phyloP scores from a whole-genome alignment of 164 flowering plant species.

The Annona squamosa region DNA sequence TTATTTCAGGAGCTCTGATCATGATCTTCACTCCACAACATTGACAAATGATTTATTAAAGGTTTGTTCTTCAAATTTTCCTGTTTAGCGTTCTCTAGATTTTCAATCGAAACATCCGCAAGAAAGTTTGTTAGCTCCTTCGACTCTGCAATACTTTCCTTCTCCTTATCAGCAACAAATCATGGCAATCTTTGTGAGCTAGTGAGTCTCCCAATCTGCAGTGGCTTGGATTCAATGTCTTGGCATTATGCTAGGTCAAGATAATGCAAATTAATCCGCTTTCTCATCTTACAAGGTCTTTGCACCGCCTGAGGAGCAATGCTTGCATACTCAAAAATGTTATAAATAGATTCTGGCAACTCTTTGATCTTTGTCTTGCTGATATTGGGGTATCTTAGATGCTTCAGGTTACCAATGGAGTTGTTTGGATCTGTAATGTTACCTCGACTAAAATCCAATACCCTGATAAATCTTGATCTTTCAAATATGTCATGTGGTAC shows the following conservation, averaged over 20 bases:
- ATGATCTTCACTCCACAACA: conserved; percentile 20
- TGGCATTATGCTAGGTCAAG: conserved; percentile 7
- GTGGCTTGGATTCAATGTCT: conserved; percentile 17
- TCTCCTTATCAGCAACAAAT: conserved; percentile 22
- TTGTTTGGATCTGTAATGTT: background rate
- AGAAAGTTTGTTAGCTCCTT: conserved; percentile 16
- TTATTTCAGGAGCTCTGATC: background rate
- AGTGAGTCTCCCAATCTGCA: conserved; percentile 18
- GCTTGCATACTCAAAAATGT: conserved; percentile 28
- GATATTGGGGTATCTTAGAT: conserved; percentile 25
- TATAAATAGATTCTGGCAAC: conserved; percentile 21
- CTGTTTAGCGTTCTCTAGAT: conserved; percentile 21
- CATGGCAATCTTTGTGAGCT: conserved; percentile 19
- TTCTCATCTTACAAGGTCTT: conserved; percentile 5
- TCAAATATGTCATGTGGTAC: background rate
- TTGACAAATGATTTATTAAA: conserved; percentile 15
- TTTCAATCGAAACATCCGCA: conserved; percentile 25
- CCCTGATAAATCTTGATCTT: background rate
- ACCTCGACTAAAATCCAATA: conserved; percentile 6
- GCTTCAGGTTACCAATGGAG: conserved; percentile 16
- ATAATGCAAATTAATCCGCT: conserved; percentile 18
- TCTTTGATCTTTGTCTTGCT: conserved; percentile 14
- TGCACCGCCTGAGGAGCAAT: conserved; percentile 17
- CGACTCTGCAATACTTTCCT: conserved; percentile 21
- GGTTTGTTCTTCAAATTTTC: conserved; percentile 23